phyloP scores from a whole-genome alignment of 2,329 filamentous ascomycete species.

The Pseudogymnoascus pannorum region DNA sequence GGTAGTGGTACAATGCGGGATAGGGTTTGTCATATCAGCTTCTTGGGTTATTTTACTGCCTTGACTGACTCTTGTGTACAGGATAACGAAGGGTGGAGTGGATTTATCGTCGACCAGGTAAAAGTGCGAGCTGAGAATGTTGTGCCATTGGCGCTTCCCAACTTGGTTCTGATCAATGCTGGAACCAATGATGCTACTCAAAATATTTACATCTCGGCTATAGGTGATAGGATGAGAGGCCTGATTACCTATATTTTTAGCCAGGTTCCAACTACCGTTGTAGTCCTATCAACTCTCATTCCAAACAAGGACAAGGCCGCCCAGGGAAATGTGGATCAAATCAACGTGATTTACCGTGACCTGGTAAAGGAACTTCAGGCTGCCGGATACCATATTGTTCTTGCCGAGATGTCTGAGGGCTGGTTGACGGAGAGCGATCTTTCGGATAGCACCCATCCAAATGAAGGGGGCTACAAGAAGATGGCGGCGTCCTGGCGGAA shows the following conservation, averaged over 20 bases:
- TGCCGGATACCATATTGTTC: not conserved
- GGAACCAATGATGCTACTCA: slow-evolving; percentile 30
- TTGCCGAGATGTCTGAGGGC: slow-evolving; percentile 14
- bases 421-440: slow-evolving; percentile 13
- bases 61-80: not conserved
- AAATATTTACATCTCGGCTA: slow-evolving; percentile 15
- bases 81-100: slow-evolving; percentile 16
- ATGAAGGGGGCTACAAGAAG: slow-evolving; percentile 18
- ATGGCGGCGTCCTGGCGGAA: slow-evolving; percentile 19
- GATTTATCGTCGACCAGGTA: slow-evolving; percentile 17
- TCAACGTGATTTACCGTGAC: slow-evolving; percentile 23
- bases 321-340: not conserved
- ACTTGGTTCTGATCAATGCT: slow-evolving; percentile 25
- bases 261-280: slow-evolving; percentile 22
- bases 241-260: slow-evolving; percentile 24
- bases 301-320: slow-evolving; percentile 19
- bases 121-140: not conserved
- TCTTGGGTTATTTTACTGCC: not conserved
- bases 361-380: not conserved
- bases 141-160: slow-evolving; percentile 17
- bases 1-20: slow-evolving; percentile 21
- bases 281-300: slow-evolving; percentile 31
- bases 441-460: slow-evolving; percentile 19
- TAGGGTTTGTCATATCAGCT: slow-evolving; percentile 23
- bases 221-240: slow-evolving; percentile 22